A percentile compares a stretch with the other conserved stretches of the same genome.
These are phyloP conservation scores for Solanum hybrid DNA, from an alignment of 305 asterid species.

Conservation along the genomic window DNA sequence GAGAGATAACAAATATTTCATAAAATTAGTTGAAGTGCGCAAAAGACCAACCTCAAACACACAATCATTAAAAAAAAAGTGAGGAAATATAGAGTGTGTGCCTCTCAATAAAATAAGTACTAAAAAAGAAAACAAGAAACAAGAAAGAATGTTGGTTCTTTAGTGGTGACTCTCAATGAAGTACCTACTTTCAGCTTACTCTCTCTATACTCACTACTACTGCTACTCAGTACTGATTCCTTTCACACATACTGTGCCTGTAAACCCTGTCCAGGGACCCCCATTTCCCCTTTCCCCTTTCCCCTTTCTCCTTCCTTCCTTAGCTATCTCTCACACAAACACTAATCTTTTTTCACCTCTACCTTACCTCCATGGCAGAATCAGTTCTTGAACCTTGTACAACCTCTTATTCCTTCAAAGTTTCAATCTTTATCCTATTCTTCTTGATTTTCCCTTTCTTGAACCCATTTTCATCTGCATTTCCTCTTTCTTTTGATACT, in stretches of 20 bases:
- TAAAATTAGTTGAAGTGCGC: no score
- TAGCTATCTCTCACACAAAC: neutral
- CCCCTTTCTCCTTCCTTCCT: neutral
- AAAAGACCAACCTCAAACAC: neutral
- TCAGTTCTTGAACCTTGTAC: constrained; percentile 7
- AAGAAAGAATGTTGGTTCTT: constrained; percentile 16
- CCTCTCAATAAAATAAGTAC: neutral
- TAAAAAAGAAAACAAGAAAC: neutral
- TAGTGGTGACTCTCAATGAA: constrained; percentile 4
- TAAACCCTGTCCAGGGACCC: neutral
- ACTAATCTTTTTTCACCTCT: neutral
- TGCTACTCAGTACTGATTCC: neutral
- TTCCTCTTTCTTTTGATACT: neutral
- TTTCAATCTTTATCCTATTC: neutral
- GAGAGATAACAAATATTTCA: accelerated
- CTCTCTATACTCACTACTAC: neutral
- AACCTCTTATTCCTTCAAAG: neutral
- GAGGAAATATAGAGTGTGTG: neutral
- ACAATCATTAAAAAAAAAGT: neutral
- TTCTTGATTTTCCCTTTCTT: neutral
- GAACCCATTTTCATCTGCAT: neutral
- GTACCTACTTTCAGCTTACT: neutral
- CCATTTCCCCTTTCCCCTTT: neutral
- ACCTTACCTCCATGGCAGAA: constrained; percentile 15
- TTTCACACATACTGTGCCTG: neutral